Evolutionary conservation across 2,329 filamentous ascomycete genomes (phyloP).

Genomic region (Pseudomassariella vexata): DNA sequence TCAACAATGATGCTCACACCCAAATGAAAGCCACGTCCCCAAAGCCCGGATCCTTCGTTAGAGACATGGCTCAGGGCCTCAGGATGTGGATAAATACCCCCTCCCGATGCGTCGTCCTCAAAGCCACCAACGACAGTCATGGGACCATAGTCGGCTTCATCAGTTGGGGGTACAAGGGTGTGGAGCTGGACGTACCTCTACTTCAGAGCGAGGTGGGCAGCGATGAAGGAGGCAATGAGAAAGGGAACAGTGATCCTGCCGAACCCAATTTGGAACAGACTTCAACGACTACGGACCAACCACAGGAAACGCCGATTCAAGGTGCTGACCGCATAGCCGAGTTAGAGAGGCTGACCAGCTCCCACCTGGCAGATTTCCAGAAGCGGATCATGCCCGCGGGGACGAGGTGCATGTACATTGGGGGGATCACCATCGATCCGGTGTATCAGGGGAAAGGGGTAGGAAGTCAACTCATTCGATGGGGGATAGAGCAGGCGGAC

Average conservation of each 20-base stretch:
- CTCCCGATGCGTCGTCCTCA: slow-evolving; percentile 21
- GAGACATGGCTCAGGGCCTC: slow-evolving; percentile 14
- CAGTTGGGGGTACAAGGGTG: slow-evolving; percentile 25
- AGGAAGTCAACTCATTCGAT: slow-evolving; percentile 25
- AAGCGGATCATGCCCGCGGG: slow-evolving; percentile 17
- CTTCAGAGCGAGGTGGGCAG: slow-evolving; percentile 8
- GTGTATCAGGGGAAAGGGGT: slow-evolving; percentile 25
- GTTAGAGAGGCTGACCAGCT: slow-evolving; percentile 22
- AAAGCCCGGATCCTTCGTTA: slow-evolving; percentile 20
- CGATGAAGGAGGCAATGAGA: slow-evolving; percentile 3
- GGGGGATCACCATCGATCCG: slow-evolving; percentile 24
- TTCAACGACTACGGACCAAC: not conserved
- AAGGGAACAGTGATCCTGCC: too few species aligned
- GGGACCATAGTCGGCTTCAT: slow-evolving; percentile 25
- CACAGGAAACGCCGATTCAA: slow-evolving; percentile 10
- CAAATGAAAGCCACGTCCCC: slow-evolving; percentile 27
- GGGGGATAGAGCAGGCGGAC: slow-evolving; percentile 25
- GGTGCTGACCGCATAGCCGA: slow-evolving; percentile 15
- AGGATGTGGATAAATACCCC: slow-evolving; percentile 14
- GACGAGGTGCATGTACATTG: slow-evolving; percentile 27
- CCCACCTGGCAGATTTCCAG: slow-evolving; percentile 23
- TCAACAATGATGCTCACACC: slow-evolving; percentile 24
- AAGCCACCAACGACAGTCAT: slow-evolving; percentile 23
- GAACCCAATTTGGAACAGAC: not conserved
- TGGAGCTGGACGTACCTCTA: slow-evolving; percentile 9